These are phyloP conservation scores for Trypanosoma scelopori DNA, from an alignment of 208 protist genomes.

Conservation along the genomic window DNA sequence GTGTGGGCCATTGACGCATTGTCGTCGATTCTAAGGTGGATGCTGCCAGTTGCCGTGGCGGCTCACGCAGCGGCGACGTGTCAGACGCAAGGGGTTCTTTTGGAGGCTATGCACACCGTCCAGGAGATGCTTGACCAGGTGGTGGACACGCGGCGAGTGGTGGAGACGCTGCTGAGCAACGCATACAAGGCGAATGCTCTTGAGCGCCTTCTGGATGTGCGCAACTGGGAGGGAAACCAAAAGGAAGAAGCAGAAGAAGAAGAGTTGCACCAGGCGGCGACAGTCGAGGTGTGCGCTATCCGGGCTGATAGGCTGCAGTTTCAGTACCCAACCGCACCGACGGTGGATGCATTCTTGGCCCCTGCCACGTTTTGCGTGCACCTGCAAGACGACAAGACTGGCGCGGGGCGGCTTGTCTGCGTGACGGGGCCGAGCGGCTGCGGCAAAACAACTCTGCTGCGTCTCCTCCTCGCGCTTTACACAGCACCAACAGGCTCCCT, in stretches of 20 bases:
- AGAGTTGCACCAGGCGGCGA: not conserved
- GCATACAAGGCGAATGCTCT: slow-evolving; percentile 76
- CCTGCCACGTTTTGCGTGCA: slow-evolving; percentile 22
- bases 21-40: slow-evolving; percentile 4
- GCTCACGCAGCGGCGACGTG: slow-evolving; percentile 12
- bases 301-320: slow-evolving; percentile 49
- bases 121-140: slow-evolving; percentile 33
- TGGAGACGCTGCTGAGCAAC: slow-evolving; percentile 64
- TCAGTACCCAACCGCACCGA: slow-evolving; percentile 63
- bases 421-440: slow-evolving; percentile 62
- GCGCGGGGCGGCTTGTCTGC: slow-evolving; percentile 52
- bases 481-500: slow-evolving; percentile 12
- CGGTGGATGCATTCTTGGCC: slow-evolving; percentile 47
- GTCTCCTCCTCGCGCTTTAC: slow-evolving; percentile 69
- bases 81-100: slow-evolving; percentile 24
- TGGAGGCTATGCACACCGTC: slow-evolving; percentile 42
- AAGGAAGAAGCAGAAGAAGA: too few species aligned
- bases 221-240: slow-evolving; percentile 69
- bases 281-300: slow-evolving; percentile 20
- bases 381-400: slow-evolving; percentile 21
- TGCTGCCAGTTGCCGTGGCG: slow-evolving; percentile 17
- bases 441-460: slow-evolving; percentile 80
- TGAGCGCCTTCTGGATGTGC: slow-evolving; percentile 42
- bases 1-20: slow-evolving; percentile 27
- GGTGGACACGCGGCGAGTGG: slow-evolving; percentile 44